These are phyloP conservation scores for Cryphonectria naterciae DNA, from an alignment of 2,329 filamentous ascomycete genomes.

Conservation along the genomic window DNA sequence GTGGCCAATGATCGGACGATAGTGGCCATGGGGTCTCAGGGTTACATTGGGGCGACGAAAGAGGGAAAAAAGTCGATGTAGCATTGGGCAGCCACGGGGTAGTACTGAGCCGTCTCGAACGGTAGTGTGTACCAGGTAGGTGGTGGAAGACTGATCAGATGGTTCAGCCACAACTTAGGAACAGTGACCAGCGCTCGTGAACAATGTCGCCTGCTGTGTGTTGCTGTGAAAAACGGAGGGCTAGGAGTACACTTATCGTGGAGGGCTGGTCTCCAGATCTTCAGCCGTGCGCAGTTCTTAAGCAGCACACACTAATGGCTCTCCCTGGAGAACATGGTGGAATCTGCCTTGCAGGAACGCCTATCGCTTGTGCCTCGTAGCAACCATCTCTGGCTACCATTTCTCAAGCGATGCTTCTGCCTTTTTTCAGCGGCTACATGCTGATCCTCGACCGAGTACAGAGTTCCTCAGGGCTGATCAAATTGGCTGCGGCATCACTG, in stretches of 20 bases:
- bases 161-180: not conserved
- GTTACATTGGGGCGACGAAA: not conserved
- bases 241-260: not conserved
- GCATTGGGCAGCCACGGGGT: not conserved
- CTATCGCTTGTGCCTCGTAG: not conserved
- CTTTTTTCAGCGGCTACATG: not conserved
- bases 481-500: not conserved
- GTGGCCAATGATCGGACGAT: not conserved
- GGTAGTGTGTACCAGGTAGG: not conserved
- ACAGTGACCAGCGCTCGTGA: not conserved
- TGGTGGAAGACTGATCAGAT: not conserved
- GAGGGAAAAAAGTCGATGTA: no score
- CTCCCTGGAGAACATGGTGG: no score
- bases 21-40: not conserved
- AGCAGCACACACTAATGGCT: not conserved
- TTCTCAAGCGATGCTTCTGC: not conserved
- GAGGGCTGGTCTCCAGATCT: not conserved
- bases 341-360: not conserved
- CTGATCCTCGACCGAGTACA: not conserved
- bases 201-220: not conserved
- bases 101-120: not conserved
- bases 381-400: not conserved
- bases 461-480: not conserved
- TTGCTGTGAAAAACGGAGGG: not conserved
- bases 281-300: no score